Base-by-base conservation (phyloP, 768 basidiomycete species). In the Ephemerocybe angulata region DNA sequence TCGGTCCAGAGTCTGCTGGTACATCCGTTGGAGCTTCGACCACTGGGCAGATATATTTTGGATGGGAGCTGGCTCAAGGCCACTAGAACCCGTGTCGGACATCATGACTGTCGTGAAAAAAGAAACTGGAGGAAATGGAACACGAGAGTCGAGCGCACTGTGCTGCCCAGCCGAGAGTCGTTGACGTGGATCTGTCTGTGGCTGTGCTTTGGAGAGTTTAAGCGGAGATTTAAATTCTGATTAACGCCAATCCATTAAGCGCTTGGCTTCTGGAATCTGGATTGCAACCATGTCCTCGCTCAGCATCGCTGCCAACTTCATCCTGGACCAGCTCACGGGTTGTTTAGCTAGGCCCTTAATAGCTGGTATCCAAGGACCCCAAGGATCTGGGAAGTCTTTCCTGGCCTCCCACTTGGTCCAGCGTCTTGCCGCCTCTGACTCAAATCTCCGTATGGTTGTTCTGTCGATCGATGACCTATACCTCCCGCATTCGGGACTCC, bases 341-440 rank as follows among this genome's bases (percentile, higher is more conserved):
- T 15, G 49, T 24, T 46, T 55, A 25, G 25, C 4, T 1, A 65
- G 61, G 22, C 93, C 95, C 3, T 73, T 97, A 15, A 88, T 97
- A 57, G 83, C 95, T 12, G 93, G 86, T 2, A 65, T 97, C 15
- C 95, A 97, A 71, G 95, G 95, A 1, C 93, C 95, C 0, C 95
- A 98, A 70, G 95, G 95, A 11, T 90, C 88, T 50, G 94, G 95
- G 30, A 98, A 98, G 74, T 88, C 93, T 0, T 92, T 81, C 65
- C 76, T 93, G 25, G 84, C 90, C 4, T 75, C 77, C 4, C 78
- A 75, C 27, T 75, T 95, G 27, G 79, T 63, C 56, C 63, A 60
- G 28, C 63, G 60, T 67, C 79, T 73, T 47, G 71, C 72, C 43
- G 66, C 70, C 22, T 62, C 76, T 4, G 83, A 81, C 2, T 68